Evolutionary conservation across 2,329 filamentous ascomycete genomes (phyloP), one percentile per base, ranked within the genome.

Genomic region (Thielaviopsis punctulata): DNA sequence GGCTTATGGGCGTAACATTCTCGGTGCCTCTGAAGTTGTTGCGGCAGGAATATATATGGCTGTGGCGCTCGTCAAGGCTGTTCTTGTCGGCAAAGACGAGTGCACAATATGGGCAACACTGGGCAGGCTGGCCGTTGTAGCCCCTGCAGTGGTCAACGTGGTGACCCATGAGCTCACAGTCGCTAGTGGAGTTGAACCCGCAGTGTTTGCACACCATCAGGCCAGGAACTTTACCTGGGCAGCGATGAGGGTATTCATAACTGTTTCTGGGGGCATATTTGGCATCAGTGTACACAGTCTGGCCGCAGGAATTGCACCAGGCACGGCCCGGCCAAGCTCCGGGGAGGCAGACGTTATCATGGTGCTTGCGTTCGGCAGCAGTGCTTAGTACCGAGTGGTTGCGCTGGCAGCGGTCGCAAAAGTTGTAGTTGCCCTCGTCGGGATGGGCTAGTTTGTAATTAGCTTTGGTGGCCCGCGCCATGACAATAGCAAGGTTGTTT

Each of bases 331-430:
- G 54, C 3, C 27, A 49, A 12, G 57, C 58, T 2, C 53, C 52
- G 4, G 59, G 59, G 4, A 57, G 56, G 18, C 59, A 61, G 13
- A 53, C 9, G 2, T 48, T 48, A 44, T 60, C 57, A 23, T 61
- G 59, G n/a, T 56, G 53, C 9, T 56, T 41, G 44, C 59, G 58
- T 15, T 61, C 59, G 4, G 19, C 41, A 6, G 30, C 45, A 19
- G 48, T 36, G 24, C 39, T 45, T 27, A 59, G 52, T n/a, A 43
- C 18, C 2, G n/a, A 27, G 45, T 61, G 59, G 45, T 59, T 53
- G 9, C 59, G 57, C 12, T 59, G 55, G 30, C 59, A 61, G 21
- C 59, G 59, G 36, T 61, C 59, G 48, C 59, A 61, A 53, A 56
- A 60, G 4, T 21, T 27, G 46, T 58, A 60, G 8, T 49, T 48